phyloP scores from a whole-genome alignment of 345 rosid genomes.

The Gossypium arboreum region DNA sequence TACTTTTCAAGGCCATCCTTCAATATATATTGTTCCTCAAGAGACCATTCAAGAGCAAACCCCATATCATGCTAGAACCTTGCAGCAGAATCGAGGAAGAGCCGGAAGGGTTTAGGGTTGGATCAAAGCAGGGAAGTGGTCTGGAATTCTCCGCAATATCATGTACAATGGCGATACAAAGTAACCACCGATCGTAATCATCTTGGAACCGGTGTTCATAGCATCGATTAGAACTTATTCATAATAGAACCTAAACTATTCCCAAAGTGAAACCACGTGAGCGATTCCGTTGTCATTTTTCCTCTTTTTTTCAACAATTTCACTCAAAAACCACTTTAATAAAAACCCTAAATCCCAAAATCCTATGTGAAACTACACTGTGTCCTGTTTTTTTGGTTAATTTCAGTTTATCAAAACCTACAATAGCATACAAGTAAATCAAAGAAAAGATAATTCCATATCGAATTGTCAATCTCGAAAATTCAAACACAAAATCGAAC shows the following conservation, averaged over 20 bases:
- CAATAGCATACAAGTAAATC: not conserved
- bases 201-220: slow-evolving; percentile 38
- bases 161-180: slow-evolving; percentile 25
- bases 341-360: not conserved
- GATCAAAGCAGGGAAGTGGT: slow-evolving; percentile 28
- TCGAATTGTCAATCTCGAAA: slow-evolving; percentile 4
- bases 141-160: slow-evolving; percentile 32
- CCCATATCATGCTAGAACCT: slow-evolving; percentile 51
- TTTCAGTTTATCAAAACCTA: slow-evolving; percentile 1
- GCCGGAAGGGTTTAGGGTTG: slow-evolving; percentile 39
- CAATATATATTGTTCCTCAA: slow-evolving; percentile 45
- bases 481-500: not conserved
- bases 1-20: slow-evolving; percentile 1
- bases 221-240: slow-evolving; percentile 42
- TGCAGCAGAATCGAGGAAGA: slow-evolving; percentile 58
- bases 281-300: slow-evolving; percentile 67
- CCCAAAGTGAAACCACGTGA: slow-evolving; percentile 39
- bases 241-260: slow-evolving; percentile 33
- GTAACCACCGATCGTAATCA: slow-evolving; percentile 46
- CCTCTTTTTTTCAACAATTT: not conserved
- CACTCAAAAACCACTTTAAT: not conserved
- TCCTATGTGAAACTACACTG: not conserved
- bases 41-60: slow-evolving; percentile 76
- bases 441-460: slow-evolving; percentile 12
- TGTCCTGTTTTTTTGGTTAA: not conserved